Conservation (phyloP, 1,284 basidiomycete species). For the Puccinia coronata region DNA sequence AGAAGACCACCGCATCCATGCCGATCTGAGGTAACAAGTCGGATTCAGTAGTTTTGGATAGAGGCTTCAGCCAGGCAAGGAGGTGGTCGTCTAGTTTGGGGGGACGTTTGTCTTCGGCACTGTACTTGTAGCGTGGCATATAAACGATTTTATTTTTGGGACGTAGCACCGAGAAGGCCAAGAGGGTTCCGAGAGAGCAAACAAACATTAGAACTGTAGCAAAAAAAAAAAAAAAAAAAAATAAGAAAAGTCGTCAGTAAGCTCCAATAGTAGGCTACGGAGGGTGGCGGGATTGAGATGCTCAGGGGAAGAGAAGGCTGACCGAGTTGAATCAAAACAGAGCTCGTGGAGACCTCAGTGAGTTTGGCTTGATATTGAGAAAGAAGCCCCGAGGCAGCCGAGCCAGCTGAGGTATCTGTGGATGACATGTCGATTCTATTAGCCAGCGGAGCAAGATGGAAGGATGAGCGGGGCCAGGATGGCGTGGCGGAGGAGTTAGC, state of each 20-base stretch:
- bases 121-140: constrained; percentile 52
- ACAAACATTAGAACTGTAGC: constrained; percentile 24
- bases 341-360: constrained; percentile 28
- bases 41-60: constrained; percentile 78
- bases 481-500: too few species aligned
- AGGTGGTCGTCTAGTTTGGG: constrained; percentile 49
- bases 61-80: constrained; percentile 72
- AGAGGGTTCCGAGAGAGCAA: constrained; percentile 63
- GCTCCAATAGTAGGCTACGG: neutral
- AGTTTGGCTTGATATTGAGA: constrained; percentile 47
- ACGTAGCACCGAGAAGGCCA: constrained; percentile 74
- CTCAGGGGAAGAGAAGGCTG: neutral
- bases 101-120: constrained; percentile 23
- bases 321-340: constrained; percentile 46
- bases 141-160: constrained; percentile 69
- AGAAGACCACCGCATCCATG: constrained; percentile 87
- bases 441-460: too few species aligned
- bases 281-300: too few species aligned
- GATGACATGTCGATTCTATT: too few species aligned
- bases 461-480: too few species aligned
- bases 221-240: neutral
- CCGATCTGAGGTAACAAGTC: constrained; percentile 85
- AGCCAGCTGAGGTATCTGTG: constrained; percentile 36
- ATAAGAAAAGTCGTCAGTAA: neutral
- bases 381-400: constrained; percentile 38